Base-by-base conservation (phyloP, 2,329 filamentous ascomycete species). In the Didymella pomorum region DNA sequence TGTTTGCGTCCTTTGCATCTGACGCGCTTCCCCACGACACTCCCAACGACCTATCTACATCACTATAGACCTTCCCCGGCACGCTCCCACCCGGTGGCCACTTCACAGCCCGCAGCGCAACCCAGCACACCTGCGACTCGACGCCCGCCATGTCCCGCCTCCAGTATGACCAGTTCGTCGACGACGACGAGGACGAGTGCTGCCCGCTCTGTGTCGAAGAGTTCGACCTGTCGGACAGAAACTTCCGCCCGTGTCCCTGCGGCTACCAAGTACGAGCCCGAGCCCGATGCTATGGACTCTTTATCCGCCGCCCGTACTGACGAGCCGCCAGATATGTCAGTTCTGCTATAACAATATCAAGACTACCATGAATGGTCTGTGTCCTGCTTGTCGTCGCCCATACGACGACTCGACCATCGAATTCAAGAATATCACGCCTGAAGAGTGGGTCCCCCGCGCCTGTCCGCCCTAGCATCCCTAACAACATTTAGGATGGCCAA, bases 321-420 rank as follows among this genome's bases (percentile, higher is more conserved):
- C 63, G 16, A 53, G 18, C 43, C 42, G 41, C 62, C 58, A 73
- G 93, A 94, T 99, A 77, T 99, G 95, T 79, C 96, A 99, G 83
- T 99, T 99, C 80, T 99, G 95, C 81, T 99, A 94, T 83, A 97
- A 99, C 80, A 99, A 98, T 77, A 96, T 99, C 77, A 96, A 96
- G 80, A 96, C 91, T 70, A 97, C 97, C 71, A 93, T 97, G 86
- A 98, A 97, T 75, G 93, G 94, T 33, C 85, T 97, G 57, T 99
- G 95, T 78, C 95, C 95, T n/a, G 96, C 96, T 67, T 99, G 95
- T 77, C 88, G 95, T 79, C 86, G 95, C 76, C 90, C 92, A 6
- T 99, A 99, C 78, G 93, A 97, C 77, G 96, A 99, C 69, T 94
- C 94, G 76, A 96, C 93, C 28, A 98, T 99, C 76, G 88, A 97